Evolutionary conservation across 1,284 basidiomycete genomes (phyloP), one percentile per base, ranked within the genome.

Genomic region (Exobasidium cylindrosporum): DNA sequence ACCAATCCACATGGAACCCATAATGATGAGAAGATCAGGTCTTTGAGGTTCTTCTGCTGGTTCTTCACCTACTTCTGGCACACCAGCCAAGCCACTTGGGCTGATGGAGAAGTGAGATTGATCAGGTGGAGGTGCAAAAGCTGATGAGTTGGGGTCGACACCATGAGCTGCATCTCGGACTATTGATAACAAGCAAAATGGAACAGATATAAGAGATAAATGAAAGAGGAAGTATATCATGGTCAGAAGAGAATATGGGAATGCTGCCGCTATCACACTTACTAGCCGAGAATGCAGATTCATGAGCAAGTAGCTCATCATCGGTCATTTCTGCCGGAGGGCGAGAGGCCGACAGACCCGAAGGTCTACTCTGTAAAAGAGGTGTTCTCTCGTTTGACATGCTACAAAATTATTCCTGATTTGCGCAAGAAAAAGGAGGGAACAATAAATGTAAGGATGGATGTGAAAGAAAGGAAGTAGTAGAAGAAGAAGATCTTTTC

Each of bases 1-100:
- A 32, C 77, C 77, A 58, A 78, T 75, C 77, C 77, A 78, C 74
- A 78, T 74, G 50, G 77, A 72, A 28, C 74, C 65, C 73, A 77
- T 71, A 64, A 77, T 72, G 53, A 77, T 59, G 58, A 76, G 67
- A 46, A 76, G 63, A 35, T 75, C 74, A 43, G 67, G 29, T 4
- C 74, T 66, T 2, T 65, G 63, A 46, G 53, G 31, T 28, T 55
- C 53, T 44, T 35, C 40, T 32, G 68, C 58, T 7, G 64, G 61
- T 29, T 69, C 67, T 14, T 58, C 57, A 17, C 60, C 69, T 55
- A 65, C 65, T 43, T 69, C 72, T 26, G 66, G 56, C 3, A 45
- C 46, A 10, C 35, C 35, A 24, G 57, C 30, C 54, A 65, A 60
- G 6, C 60, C 62, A 29, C 47, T 55, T 17, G 56, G 60, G 17